Evolutionary conservation across 2,329 filamentous ascomycete species (phyloP).

Genomic region (Aureobasidium pullulans): DNA sequence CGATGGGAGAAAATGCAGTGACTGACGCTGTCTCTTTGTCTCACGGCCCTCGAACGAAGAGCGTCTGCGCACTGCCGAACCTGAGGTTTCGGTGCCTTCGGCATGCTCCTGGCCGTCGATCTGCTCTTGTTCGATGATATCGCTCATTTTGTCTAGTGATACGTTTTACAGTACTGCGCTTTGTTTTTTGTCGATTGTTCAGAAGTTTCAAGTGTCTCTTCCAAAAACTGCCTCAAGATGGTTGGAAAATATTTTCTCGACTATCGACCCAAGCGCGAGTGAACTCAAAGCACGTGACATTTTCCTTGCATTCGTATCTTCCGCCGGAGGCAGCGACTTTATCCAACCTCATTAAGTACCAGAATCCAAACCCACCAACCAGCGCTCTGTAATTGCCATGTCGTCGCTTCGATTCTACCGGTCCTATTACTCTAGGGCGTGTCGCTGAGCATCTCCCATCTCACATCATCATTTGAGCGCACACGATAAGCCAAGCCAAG

Average conservation of each 20-base stretch:
- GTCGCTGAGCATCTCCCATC: background rate
- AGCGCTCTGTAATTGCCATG: background rate
- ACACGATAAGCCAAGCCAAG: background rate
- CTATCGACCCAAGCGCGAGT: background rate
- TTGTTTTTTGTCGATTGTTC: background rate
- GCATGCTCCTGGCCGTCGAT: constrained; percentile 6
- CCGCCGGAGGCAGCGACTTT: background rate
- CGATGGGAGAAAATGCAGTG: constrained; percentile 4
- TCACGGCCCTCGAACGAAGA: constrained; percentile 14
- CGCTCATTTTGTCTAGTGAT: constrained; percentile 2
- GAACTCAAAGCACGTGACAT: background rate
- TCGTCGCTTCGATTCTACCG: background rate
- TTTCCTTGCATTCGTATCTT: background rate
- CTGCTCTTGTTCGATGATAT: background rate
- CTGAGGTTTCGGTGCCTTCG: background rate
- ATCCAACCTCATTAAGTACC: background rate
- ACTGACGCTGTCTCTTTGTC: constrained; percentile 18
- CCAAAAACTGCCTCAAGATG: background rate
- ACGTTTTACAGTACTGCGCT: background rate
- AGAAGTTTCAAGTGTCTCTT: background rate
- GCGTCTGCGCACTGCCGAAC: constrained; percentile 13
- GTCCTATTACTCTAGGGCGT: background rate
- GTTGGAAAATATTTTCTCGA: constrained; percentile 11
- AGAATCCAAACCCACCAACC: background rate
- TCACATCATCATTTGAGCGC: background rate